phyloP scores from a whole-genome alignment of 331 rosid genomes.

The Stylosanthes scabra region DNA sequence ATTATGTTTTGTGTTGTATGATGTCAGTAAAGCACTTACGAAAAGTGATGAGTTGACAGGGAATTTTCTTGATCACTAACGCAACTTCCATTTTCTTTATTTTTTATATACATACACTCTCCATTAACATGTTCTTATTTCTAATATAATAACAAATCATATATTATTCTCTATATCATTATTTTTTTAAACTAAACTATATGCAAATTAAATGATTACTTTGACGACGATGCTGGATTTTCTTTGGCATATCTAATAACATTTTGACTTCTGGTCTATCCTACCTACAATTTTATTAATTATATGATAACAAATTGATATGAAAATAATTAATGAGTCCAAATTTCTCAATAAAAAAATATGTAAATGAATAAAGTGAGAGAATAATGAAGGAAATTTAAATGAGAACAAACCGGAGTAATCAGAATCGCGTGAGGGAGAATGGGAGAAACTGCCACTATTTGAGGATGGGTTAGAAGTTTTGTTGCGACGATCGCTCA shows the following conservation, averaged over 20 bases:
- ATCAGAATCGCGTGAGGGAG: constrained; percentile 58
- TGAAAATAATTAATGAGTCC: too few relatives aligned
- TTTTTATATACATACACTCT: neutral
- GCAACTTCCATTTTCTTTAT: neutral
- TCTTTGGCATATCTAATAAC: too few relatives aligned
- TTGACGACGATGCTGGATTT: too few relatives aligned
- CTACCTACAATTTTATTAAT: too few relatives aligned
- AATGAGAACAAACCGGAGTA: constrained; percentile 47
- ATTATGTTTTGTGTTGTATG: neutral
- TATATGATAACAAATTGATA: too few relatives aligned
- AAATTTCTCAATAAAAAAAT: too few relatives aligned
- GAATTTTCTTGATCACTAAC: constrained; percentile 1
- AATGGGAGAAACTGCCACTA: constrained; percentile 39
- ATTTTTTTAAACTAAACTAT: neutral
- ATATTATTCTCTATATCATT: too few relatives aligned
- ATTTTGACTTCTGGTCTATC: too few relatives aligned
- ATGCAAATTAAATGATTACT: too few relatives aligned
- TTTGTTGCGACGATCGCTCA: constrained; percentile 53
- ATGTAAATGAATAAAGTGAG: neutral
- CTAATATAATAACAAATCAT: neutral
- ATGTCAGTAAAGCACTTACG: constrained; percentile 24
- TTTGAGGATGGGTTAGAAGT: constrained; percentile 26
- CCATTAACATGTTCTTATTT: neutral
- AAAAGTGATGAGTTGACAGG: constrained; percentile 16
- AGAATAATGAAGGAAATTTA: neutral